Percentiles rank a stretch among this genome's conserved stretches.
These are phyloP conservation scores for Fraxinus sp. DNA, from an alignment of 305 asterid genomes.

Conservation along the genomic window DNA sequence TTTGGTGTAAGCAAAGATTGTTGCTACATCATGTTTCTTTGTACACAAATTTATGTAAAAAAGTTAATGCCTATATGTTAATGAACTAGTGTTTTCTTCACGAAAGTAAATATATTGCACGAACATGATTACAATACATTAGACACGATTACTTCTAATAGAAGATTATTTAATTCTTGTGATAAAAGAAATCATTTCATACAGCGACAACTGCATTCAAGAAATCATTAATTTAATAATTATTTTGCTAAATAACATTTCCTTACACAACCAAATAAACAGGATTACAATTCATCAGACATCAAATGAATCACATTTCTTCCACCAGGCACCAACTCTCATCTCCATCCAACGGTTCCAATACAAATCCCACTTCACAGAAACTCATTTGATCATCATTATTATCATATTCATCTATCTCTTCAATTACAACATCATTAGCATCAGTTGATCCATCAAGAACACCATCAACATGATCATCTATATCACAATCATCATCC, in stretches of 20 bases:
- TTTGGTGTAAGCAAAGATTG: slow-evolving; percentile 7
- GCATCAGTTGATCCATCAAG: slow-evolving; percentile 13
- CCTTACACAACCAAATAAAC: slow-evolving; percentile 12
- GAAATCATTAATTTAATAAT: neutral
- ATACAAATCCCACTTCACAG: slow-evolving; percentile 58
- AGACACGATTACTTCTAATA: neutral
- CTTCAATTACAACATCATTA: slow-evolving; percentile 19
- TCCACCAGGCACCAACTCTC: slow-evolving; percentile 73
- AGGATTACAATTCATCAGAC: slow-evolving; percentile 14
- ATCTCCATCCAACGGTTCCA: slow-evolving; percentile 50
- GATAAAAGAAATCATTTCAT: neutral
- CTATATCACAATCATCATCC: slow-evolving; percentile 18
- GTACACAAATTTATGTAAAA: slow-evolving; percentile 11
- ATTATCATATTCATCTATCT: slow-evolving; percentile 1
- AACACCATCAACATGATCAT: slow-evolving; percentile 8
- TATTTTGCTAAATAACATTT: neutral
- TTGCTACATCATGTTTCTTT: slow-evolving; percentile 8
- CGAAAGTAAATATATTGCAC: neutral
- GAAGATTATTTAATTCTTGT: neutral
- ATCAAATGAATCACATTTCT: slow-evolving; percentile 34
- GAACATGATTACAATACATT: neutral
- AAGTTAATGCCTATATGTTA: neutral
- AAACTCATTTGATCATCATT: slow-evolving; percentile 40
- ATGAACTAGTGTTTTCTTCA: neutral
- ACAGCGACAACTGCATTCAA: neutral